phyloP scores from a whole-genome alignment of 2,329 filamentous ascomycete species.

The Diaporthe batatas region DNA sequence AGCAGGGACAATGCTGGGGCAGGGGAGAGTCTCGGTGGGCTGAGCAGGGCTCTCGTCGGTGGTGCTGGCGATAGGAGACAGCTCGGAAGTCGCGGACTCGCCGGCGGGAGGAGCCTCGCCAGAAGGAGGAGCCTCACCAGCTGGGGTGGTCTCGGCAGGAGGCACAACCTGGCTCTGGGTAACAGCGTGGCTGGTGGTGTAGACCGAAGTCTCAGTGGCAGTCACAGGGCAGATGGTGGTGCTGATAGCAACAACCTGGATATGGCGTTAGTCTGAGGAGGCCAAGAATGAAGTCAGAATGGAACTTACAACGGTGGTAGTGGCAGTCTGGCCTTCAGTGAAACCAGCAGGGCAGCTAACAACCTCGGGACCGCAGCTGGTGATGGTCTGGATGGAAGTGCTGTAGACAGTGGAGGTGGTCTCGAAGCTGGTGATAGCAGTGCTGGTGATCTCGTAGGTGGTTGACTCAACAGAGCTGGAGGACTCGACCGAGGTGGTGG shows the following conservation, averaged over 20 bases:
- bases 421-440: conserved; percentile 43
- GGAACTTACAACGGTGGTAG: conserved; percentile 54
- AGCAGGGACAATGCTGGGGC: conserved; percentile 82
- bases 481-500: conserved; percentile 10
- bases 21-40: conserved; percentile 62
- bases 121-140: conserved; percentile 30
- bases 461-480: conserved; percentile 36
- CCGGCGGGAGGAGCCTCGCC: conserved; percentile 39
- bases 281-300: neutral
- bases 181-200: conserved; percentile 47
- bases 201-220: conserved; percentile 59
- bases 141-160: conserved; percentile 43
- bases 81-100: conserved; percentile 38
- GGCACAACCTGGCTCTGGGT: conserved; percentile 29
- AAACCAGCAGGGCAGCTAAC: conserved; percentile 47
- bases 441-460: conserved; percentile 42
- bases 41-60: conserved; percentile 53
- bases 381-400: conserved; percentile 65
- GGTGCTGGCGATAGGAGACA: conserved; percentile 52
- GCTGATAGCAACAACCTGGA: conserved; percentile 64
- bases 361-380: conserved; percentile 65
- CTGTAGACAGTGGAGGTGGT: conserved; percentile 57
- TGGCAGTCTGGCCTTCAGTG: conserved; percentile 47
- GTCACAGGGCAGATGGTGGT: conserved; percentile 74
- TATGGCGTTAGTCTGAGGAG: neutral